These are phyloP conservation scores for Paramarasmius palmivorus DNA, from an alignment of 1,284 basidiomycete genomes.

Conservation along the genomic window DNA sequence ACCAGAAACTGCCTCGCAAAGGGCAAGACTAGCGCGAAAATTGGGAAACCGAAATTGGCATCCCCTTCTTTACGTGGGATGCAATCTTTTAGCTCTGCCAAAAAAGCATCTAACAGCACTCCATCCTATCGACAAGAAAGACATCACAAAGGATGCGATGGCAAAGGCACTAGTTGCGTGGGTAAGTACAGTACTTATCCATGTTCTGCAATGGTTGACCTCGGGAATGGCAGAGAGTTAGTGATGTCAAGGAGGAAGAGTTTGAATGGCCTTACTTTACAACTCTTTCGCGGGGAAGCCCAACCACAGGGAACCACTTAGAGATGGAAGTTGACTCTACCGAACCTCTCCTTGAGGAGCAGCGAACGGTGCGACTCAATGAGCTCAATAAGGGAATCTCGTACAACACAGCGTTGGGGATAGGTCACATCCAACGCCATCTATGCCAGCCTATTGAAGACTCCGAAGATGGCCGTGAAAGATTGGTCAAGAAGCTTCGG, in stretches of 20 bases:
- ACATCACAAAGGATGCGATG: no score
- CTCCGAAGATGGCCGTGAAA: no score
- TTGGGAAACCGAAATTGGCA: no score
- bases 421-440: conserved; percentile 4
- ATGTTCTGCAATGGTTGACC: neutral
- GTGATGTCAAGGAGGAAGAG: neutral
- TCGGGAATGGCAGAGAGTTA: neutral
- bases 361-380: neutral
- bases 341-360: neutral
- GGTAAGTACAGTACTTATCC: neutral
- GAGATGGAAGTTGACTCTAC: neutral
- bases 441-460: conserved; percentile 1
- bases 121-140: no score
- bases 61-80: no score
- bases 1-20: no score
- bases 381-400: neutral
- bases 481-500: neutral
- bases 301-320: neutral
- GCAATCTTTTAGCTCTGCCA: no score
- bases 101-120: no score
- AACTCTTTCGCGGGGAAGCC: neutral
- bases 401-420: neutral
- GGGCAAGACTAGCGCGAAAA: no score
- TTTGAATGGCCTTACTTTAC: conserved; percentile 10
- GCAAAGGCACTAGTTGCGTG: neutral